These are phyloP conservation scores for Fusarium sacchari DNA, from an alignment of 2,329 filamentous ascomycete genomes.

Conservation along the genomic window DNA sequence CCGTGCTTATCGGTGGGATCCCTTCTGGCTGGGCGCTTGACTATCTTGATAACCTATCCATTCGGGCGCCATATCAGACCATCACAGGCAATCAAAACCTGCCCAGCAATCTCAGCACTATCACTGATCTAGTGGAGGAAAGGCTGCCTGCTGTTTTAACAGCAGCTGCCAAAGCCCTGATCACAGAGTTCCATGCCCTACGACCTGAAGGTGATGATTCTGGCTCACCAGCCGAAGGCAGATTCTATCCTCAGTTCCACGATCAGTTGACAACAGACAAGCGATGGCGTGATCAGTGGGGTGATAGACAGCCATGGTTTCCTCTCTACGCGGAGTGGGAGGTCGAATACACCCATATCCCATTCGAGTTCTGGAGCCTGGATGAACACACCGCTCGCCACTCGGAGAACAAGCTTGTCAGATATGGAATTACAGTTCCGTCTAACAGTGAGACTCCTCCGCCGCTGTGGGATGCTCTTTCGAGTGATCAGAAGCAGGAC, in stretches of 20 bases:
- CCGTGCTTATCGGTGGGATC: slow-evolving; percentile 51
- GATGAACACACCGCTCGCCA: slow-evolving; percentile 34
- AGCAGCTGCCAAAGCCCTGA: neutral
- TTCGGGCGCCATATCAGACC: slow-evolving; percentile 1
- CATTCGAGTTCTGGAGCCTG: slow-evolving; percentile 47
- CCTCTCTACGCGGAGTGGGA: slow-evolving; percentile 58
- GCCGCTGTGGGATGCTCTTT: neutral
- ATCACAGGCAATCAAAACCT: neutral
- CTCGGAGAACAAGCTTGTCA: neutral
- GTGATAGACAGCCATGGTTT: slow-evolving; percentile 50
- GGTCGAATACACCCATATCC: slow-evolving; percentile 53
- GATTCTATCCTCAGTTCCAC: neutral
- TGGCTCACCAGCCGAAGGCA: accelerated
- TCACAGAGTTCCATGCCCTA: neutral
- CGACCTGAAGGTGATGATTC: neutral
- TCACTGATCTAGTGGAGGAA: accelerated
- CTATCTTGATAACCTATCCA: slow-evolving; percentile 40
- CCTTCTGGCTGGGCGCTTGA: slow-evolving; percentile 52
- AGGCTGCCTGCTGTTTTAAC: neutral
- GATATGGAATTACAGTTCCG: neutral
- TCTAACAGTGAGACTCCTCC: neutral
- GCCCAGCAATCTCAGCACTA: neutral
- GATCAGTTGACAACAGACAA: neutral
- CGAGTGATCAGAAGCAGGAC: slow-evolving; percentile 13
- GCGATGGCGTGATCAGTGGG: neutral